Evolutionary conservation across 352 stramenopile species (phyloP).

Genomic region (Phytophthora rubi): DNA sequence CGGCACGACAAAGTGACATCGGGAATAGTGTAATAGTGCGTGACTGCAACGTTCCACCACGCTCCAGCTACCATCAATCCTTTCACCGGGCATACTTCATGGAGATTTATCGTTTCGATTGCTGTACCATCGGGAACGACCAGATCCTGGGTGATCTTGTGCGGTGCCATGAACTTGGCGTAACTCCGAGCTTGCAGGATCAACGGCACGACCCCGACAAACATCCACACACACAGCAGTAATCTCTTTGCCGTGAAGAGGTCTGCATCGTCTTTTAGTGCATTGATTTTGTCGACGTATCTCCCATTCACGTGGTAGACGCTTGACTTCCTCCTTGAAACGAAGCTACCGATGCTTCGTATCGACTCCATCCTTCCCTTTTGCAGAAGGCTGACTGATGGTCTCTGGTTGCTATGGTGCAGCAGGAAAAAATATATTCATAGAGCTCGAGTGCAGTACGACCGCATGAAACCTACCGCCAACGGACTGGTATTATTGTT

Average conservation of each 20-base stretch:
- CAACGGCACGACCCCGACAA: slow-evolving; percentile 10
- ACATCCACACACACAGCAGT: slow-evolving; percentile 17
- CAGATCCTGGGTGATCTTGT: slow-evolving; percentile 18
- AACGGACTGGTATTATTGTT: too few species aligned
- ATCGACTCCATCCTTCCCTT: not conserved
- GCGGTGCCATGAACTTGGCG: slow-evolving; percentile 14
- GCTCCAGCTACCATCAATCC: slow-evolving; percentile 8
- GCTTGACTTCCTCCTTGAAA: not conserved
- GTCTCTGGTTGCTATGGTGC: too few species aligned
- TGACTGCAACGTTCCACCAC: slow-evolving; percentile 12
- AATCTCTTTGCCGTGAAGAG: slow-evolving; percentile 1
- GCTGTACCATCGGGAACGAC: not conserved
- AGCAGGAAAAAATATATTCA: too few species aligned
- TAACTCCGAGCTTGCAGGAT: slow-evolving; percentile 18
- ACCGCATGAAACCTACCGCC: too few species aligned
- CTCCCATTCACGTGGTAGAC: not conserved
- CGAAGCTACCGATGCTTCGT: not conserved
- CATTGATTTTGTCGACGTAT: not conserved
- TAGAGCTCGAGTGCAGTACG: too few species aligned
- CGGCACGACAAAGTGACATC: slow-evolving; percentile 16
- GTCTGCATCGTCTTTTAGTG: not conserved
- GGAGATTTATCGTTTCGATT: not conserved
- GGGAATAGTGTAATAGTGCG: slow-evolving; percentile 1
- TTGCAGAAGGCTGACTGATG: too few species aligned
- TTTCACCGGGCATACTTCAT: slow-evolving; percentile 7